Base-by-base conservation (phyloP, 768 basidiomycete species). In the Boletus edulis region DNA sequence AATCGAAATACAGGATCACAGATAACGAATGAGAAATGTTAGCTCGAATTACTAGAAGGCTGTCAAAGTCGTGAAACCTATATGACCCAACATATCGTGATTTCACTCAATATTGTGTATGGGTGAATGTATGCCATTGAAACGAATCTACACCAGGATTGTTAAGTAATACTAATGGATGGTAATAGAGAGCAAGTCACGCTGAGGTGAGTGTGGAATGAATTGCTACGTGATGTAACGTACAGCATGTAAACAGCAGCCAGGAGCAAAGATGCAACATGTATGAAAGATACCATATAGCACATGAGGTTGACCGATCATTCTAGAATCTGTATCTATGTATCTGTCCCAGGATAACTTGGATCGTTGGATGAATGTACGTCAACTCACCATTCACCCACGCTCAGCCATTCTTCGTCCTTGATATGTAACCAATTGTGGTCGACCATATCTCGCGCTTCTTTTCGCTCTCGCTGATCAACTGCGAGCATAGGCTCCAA, bases 401-500 rank as follows among this genome's bases (percentile, higher is more conserved):
- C 59, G 41, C 64, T 56, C 27, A 53, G 46, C 60, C 70, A 62
- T 37, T 61, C 67, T 37, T 61, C 67, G 39, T 76, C 70, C 40
- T 72, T 65, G 55, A 75, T 63, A 20, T 72, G 70, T 54, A 96
- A 70, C 94, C 94, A 97, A 47, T 78, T 72, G 64, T 94, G 89
- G 52, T 83, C 75, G 50, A 86, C 76, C 76, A 94, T 77, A 54
- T 92, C 89, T 37, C 81, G 77, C 14, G 93, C 92, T 44, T 82
- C 76, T 41, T 79, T 80, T 34, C 94, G 85, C 51, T 82, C 72
- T 61, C 81, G 78, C 66, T 85, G 84, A 63, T 93, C 86, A 52
- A 85, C 71, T 31, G 78, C 74, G 58, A 93, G 78, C 91, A 91
- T 91, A 29, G 89, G 89, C 60, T 78, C 76, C 57, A 93, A 70